phyloP scores from a whole-genome alignment of 768 basidiomycete genomes.

The Suillus clintonianus region DNA sequence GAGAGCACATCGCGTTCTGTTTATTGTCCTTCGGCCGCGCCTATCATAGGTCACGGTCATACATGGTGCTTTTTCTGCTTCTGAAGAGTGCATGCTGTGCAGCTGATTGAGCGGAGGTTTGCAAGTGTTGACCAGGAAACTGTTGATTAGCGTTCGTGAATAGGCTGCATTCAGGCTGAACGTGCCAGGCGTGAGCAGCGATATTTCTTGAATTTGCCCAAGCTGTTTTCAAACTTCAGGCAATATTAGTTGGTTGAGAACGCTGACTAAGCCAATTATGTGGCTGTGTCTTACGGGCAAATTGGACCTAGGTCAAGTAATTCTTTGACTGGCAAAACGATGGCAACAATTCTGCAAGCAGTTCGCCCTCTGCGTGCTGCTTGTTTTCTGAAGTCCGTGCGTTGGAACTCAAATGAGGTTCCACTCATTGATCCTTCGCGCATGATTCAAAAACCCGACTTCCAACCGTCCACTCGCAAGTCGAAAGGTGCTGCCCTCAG shows the following conservation, averaged over 20 bases:
- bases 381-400: slow-evolving; percentile 14
- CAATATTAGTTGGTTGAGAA: too few relatives aligned
- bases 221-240: too few relatives aligned
- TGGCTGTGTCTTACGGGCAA: slow-evolving; percentile 23
- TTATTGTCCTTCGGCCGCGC: neutral
- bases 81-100: neutral
- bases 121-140: slow-evolving; percentile 1
- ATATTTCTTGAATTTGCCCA: too few relatives aligned
- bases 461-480: slow-evolving; percentile 4
- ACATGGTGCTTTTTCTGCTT: slow-evolving; percentile 1
- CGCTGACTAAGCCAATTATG: slow-evolving; percentile 7
- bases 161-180: neutral
- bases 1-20: neutral
- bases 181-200: neutral
- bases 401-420: slow-evolving; percentile 25
- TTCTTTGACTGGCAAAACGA: slow-evolving; percentile 9
- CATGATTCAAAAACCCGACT: neutral
- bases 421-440: slow-evolving; percentile 6
- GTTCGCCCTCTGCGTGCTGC: slow-evolving; percentile 19
- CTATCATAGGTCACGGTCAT: neutral
- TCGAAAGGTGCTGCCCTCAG: slow-evolving; percentile 34
- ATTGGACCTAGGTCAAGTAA: neutral
- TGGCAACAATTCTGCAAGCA: slow-evolving; percentile 23
- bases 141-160: too few relatives aligned
- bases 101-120: slow-evolving; percentile 5